Percentiles rank a stretch among this genome's conserved stretches.
phyloP scores from a whole-genome alignment of 768 basidiomycete species.

The Inosperma sp. region DNA sequence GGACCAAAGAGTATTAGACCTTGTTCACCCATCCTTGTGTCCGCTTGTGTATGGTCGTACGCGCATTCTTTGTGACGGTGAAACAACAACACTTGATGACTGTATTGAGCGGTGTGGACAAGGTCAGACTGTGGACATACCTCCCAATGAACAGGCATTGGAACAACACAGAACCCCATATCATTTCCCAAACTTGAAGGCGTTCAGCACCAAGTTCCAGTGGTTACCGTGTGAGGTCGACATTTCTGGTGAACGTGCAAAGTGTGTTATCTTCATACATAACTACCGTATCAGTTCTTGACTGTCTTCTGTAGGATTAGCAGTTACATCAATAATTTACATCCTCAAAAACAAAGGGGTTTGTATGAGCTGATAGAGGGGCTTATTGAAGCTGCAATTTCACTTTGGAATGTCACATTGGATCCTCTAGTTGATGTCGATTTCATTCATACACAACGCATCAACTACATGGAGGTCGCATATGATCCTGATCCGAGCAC shows the following conservation, averaged over 20 bases:
- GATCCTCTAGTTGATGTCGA: constrained; percentile 11
- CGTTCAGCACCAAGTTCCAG: constrained; percentile 27
- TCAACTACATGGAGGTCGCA: constrained; percentile 12
- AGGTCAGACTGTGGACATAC: constrained; percentile 17
- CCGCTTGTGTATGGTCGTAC: constrained; percentile 35
- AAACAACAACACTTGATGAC: constrained; percentile 19
- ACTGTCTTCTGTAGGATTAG: constrained; percentile 29
- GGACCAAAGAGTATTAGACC: constrained; percentile 39
- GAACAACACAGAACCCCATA: background rate
- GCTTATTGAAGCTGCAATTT: constrained; percentile 27
- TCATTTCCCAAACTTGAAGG: constrained; percentile 5
- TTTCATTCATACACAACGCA: constrained; percentile 9
- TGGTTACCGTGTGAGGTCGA: constrained; percentile 30
- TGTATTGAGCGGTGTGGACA: constrained; percentile 23
- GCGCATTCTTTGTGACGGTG: constrained; percentile 16
- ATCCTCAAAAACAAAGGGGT: constrained; percentile 27
- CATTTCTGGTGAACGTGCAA: constrained; percentile 20
- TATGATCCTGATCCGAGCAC: too few relatives aligned
- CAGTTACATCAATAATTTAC: constrained; percentile 43
- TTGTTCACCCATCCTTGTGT: constrained; percentile 44
- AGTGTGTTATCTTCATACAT: constrained; percentile 13
- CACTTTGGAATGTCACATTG: constrained; percentile 29
- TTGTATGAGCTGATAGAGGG: constrained; percentile 24
- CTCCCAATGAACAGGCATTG: constrained; percentile 7
- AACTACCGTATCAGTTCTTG: too few relatives aligned